Evolutionary conservation across 176 grass and related monocot species (phyloP).

Genomic region (Oryza glaberrima): DNA sequence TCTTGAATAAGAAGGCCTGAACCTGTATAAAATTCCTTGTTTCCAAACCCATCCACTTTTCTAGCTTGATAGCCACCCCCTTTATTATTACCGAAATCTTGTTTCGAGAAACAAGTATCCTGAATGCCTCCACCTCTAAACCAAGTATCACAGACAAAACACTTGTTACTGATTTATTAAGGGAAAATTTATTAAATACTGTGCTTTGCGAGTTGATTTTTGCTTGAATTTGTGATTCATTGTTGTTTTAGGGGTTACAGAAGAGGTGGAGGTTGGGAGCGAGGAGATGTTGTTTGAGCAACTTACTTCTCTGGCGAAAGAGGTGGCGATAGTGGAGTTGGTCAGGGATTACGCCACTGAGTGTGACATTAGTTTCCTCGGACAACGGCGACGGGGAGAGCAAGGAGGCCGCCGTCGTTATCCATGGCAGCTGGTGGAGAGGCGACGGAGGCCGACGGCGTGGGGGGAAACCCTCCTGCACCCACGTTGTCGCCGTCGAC

Average conservation of each 20-base stretch:
- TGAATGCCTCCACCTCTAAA: constrained; percentile 37
- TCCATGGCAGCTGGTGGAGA: too few species aligned
- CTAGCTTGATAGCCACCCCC: too few species aligned
- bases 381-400: too few species aligned
- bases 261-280: constrained; percentile 39
- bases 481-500: too few species aligned
- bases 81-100: too few species aligned
- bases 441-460: too few species aligned
- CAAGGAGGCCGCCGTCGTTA: too few species aligned
- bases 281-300: constrained; percentile 57
- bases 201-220: background rate
- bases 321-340: constrained; percentile 83
- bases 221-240: background rate
- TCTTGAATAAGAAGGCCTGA: too few species aligned
- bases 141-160: constrained; percentile 41
- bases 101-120: background rate
- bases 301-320: constrained; percentile 73
- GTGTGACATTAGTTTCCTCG: background rate
- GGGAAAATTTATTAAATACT: background rate
- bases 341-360: constrained; percentile 72
- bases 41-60: too few species aligned
- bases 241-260: constrained; percentile 37
- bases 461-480: too few species aligned
- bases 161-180: background rate
- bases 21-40: too few species aligned